Conservation (phyloP, 108 stramenopile species). For the Nitzschia putrida region DNA sequence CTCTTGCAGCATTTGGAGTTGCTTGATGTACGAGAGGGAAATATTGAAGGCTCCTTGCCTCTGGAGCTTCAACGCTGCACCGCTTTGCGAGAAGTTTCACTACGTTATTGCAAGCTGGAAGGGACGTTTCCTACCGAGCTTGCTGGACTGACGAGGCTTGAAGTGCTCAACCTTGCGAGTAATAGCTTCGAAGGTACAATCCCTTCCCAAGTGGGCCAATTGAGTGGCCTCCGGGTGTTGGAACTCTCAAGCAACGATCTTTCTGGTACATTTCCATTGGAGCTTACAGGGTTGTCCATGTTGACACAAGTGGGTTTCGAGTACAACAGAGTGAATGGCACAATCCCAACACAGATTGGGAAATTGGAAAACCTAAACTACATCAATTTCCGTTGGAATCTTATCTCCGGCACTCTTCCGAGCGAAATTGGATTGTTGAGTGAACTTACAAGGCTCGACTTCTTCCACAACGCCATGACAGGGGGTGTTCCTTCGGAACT, state of each 20-base stretch:
- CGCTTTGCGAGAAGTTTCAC: neutral
- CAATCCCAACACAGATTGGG: conserved; percentile 23
- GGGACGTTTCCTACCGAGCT: neutral
- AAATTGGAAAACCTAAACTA: conserved; percentile 24
- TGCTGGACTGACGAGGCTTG: neutral
- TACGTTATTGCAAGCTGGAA: neutral
- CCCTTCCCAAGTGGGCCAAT: neutral
- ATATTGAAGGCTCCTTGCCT: neutral
- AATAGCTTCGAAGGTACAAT: neutral
- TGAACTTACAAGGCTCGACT: conserved; percentile 7
- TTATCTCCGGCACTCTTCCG: conserved; percentile 15
- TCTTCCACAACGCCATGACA: conserved; percentile 37
- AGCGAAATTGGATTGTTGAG: conserved; percentile 5
- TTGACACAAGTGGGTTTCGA: conserved; percentile 33
- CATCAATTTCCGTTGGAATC: conserved; percentile 15
- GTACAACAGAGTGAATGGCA: conserved; percentile 21
- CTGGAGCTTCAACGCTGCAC: neutral
- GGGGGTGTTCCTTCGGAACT: conserved; percentile 48
- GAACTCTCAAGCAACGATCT: neutral
- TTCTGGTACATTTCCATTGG: neutral
- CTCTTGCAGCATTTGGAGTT: neutral
- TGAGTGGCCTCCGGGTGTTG: neutral
- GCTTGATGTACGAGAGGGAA: neutral
- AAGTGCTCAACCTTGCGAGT: neutral
- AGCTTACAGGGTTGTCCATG: neutral